Evolutionary conservation across 257 asterid species (phyloP).

Genomic region (Euphrasia confusa): DNA sequence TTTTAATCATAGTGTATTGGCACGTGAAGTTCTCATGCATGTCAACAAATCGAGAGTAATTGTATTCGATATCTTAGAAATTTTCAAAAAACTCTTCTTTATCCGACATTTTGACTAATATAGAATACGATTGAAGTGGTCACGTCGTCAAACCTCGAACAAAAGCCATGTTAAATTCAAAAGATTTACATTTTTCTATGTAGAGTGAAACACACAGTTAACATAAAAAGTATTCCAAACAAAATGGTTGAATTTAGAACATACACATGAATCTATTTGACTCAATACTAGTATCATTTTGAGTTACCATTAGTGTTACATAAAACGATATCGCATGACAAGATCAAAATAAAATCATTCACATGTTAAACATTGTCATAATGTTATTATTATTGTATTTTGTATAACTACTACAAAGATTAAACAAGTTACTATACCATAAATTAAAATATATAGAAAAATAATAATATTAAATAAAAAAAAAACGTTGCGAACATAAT

Average conservation of each 20-base stretch:
- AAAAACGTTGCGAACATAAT: not conserved
- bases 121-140: not conserved
- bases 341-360: not conserved
- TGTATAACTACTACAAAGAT: not conserved
- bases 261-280: too few species aligned
- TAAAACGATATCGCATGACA: too few species aligned
- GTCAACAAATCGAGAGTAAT: not conserved
- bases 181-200: too few species aligned
- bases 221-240: too few species aligned
- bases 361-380: not conserved
- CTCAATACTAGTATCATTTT: too few species aligned
- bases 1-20: slow-evolving; percentile 2
- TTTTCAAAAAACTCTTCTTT: not conserved
- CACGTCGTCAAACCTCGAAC: not conserved
- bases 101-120: not conserved
- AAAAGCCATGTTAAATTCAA: too few species aligned
- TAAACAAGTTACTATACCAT: too few species aligned
- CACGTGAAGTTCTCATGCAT: not conserved
- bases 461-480: too few species aligned
- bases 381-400: too few species aligned
- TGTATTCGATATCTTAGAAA: not conserved
- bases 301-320: too few species aligned
- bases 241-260: not conserved
- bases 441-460: too few species aligned
- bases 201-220: too few species aligned